Evolutionary conservation across 176 grass and related monocot species (phyloP), one percentile per base, ranked within the genome.

Genomic region (Oryza punctata): DNA sequence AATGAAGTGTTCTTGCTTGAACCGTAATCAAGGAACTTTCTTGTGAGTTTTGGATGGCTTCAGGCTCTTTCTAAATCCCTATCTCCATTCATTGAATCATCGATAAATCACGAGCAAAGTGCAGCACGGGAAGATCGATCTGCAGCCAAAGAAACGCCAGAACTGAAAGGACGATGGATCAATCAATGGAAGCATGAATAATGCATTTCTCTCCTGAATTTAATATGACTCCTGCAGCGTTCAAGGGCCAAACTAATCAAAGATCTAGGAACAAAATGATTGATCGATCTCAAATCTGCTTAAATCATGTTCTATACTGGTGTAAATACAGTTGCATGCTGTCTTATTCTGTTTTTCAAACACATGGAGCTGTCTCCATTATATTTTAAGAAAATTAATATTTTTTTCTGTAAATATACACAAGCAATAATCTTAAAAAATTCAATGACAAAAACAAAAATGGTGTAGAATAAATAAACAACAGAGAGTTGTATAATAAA

Each of bases 11-110:
- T 16, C 41, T 67, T 79, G 26, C 21, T 77, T 24, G 1, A 72
- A 65, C 28, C 68, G 57, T 78, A 38, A 78, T 26, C 15, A 9
- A 49, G 57, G 14, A 85, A 15, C 84, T 79, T 79, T 79, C 76
- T 40, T 65, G 76, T 86, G 76, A 64, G 19, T 26, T 13, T 19
- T 26, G 11, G 45, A 3, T 66, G 12, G 77, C 6, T 0, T 12
- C 40, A 41, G 9, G 27, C 19, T 83, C 81, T 26, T 82, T 63
- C 57, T 12, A 11, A 24, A 16, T 54, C 76, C 7, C 29, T 43
- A 73, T 79, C 76, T 15, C 32, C 69, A n/a, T 78, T 71, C 35
- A 63, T 3, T 85, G 33, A 28, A 33, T 41, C 83, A 71, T 71
- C 50, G 1, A 27, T 19, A 64, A 33, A 11, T 72, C 75, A 85